Conservation (phyloP, 441 rosid species). For the Gossypium gossypioides region DNA sequence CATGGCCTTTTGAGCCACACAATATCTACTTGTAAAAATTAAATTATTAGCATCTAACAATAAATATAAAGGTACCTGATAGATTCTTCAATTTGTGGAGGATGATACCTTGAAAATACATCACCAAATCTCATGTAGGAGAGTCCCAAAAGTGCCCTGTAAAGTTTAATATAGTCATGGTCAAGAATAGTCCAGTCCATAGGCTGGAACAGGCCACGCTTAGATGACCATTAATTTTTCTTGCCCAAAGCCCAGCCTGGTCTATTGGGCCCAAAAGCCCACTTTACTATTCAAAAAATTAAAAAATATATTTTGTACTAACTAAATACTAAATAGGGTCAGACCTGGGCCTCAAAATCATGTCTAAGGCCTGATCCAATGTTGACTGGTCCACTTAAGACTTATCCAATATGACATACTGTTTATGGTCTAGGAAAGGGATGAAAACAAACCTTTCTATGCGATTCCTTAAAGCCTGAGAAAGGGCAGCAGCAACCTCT, state of each 20-base stretch:
- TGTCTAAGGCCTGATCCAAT: background rate
- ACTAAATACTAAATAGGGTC: background rate
- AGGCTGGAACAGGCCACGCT: background rate
- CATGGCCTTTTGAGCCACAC: background rate
- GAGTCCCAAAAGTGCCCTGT: constrained; percentile 62
- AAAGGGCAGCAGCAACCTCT: constrained; percentile 92
- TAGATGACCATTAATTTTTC: background rate
- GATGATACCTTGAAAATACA: constrained; percentile 77
- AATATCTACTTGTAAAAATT: background rate
- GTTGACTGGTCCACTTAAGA: background rate
- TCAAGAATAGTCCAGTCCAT: background rate
- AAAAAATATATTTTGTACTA: background rate
- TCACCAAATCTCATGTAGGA: constrained; percentile 96
- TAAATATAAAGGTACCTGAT: constrained; percentile 46
- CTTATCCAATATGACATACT: constrained; percentile 11
- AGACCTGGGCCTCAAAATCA: background rate
- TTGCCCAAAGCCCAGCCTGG: background rate
- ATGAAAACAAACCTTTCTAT: constrained; percentile 67
- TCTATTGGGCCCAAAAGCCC: background rate
- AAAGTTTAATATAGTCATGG: constrained; percentile 19
- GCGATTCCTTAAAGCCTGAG: constrained; percentile 79
- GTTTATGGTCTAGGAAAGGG: constrained; percentile 14
- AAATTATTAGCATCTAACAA: background rate
- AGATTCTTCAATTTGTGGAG: constrained; percentile 65
- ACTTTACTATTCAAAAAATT: background rate